Evolutionary conservation across 495 filamentous ascomycete species (phyloP).

Genomic region (Oidiodendron maius): DNA sequence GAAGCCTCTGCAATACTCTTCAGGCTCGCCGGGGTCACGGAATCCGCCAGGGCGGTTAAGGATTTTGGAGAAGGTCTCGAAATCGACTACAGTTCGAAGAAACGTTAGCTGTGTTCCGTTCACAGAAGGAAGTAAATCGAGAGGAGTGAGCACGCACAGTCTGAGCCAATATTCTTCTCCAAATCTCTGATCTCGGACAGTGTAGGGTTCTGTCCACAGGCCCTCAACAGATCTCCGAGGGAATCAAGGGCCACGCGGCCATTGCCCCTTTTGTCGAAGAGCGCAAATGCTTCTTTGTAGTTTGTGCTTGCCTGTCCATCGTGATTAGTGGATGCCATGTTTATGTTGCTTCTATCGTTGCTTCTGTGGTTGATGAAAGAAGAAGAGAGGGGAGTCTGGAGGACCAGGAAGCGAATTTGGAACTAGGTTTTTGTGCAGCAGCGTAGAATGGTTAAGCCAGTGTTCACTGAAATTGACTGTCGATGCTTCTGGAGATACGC

Average conservation of each 20-base stretch:
- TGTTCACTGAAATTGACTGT: background rate
- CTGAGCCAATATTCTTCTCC: slow-evolving; percentile 77
- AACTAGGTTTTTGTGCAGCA: too few species aligned
- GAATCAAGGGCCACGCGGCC: slow-evolving; percentile 80
- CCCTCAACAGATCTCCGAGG: slow-evolving; percentile 88
- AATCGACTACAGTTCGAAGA: slow-evolving; percentile 69
- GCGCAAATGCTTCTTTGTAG: slow-evolving; percentile 99
- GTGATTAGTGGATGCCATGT: slow-evolving; percentile 40
- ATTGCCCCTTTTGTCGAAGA: slow-evolving; percentile 97
- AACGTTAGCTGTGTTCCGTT: background rate
- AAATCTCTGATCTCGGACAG: slow-evolving; percentile 85
- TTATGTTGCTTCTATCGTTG: background rate
- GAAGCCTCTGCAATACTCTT: slow-evolving; percentile 96
- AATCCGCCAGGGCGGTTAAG: slow-evolving; percentile 97
- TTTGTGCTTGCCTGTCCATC: slow-evolving; percentile 85
- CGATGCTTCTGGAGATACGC: background rate
- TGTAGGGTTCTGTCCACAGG: slow-evolving; percentile 97
- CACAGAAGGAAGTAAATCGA: background rate
- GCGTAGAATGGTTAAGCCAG: background rate
- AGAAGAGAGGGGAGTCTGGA: background rate
- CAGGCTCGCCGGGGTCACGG: slow-evolving; percentile 93
- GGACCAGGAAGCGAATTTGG: background rate
- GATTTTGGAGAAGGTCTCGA: slow-evolving; percentile 90
- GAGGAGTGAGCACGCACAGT: slow-evolving; percentile 63
- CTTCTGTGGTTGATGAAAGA: background rate